Evolutionary conservation across 345 rosid genomes (phyloP).

Genomic region (Lagerstroemia speciosa): DNA sequence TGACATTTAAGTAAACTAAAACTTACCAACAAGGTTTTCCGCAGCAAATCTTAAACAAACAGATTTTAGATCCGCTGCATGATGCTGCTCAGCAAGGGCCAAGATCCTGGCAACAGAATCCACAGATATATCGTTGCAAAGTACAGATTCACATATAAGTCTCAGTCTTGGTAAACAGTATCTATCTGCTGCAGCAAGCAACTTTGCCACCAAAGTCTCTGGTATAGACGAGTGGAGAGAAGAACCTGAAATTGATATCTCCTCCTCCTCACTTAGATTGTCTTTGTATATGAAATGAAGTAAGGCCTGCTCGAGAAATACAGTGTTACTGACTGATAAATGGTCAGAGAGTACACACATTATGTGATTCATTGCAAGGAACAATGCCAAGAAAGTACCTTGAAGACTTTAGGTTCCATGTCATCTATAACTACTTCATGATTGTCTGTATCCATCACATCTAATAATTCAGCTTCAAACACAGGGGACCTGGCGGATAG

Average conservation of each 20-base stretch:
- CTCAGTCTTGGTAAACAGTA: slow-evolving; percentile 74
- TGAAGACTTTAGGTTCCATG: slow-evolving; percentile 78
- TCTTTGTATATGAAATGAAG: slow-evolving; percentile 69
- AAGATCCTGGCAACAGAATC: slow-evolving; percentile 63
- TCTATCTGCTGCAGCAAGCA: slow-evolving; percentile 80
- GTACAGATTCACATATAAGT: slow-evolving; percentile 74
- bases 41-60: slow-evolving; percentile 86
- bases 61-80: slow-evolving; percentile 69
- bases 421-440: slow-evolving; percentile 46
- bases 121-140: slow-evolving; percentile 78
- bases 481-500: slow-evolving; percentile 80
- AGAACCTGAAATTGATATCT: slow-evolving; percentile 39
- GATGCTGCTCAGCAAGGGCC: slow-evolving; percentile 70
- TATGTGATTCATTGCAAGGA: background rate
- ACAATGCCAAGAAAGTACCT: slow-evolving; percentile 29
- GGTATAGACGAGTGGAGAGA: slow-evolving; percentile 36
- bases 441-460: slow-evolving; percentile 50
- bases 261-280: slow-evolving; percentile 51
- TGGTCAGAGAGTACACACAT: background rate
- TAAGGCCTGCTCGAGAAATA: slow-evolving; percentile 50
- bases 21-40: slow-evolving; percentile 75
- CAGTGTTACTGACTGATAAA: slow-evolving; percentile 12
- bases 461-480: slow-evolving; percentile 56
- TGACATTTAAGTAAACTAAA: slow-evolving; percentile 4
- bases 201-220: slow-evolving; percentile 58